Evolutionary conservation across 2,329 filamentous ascomycete genomes (phyloP).

Genomic region (Pseudogymnoascus sp.): DNA sequence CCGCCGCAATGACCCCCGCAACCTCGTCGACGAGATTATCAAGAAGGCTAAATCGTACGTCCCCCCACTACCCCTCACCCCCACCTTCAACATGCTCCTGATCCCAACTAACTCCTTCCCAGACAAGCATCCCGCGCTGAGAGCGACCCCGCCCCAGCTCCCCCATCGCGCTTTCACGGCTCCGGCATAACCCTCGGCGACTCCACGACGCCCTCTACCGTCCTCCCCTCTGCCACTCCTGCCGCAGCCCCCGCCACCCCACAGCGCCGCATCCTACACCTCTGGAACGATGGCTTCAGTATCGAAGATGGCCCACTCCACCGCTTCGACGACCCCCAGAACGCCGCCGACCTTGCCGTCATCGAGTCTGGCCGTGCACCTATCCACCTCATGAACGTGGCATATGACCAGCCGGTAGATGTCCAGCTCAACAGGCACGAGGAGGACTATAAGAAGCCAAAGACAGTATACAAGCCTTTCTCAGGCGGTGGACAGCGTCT

Average conservation of each 20-base stretch:
- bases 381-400: constrained; percentile 70
- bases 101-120: neutral
- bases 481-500: constrained; percentile 65
- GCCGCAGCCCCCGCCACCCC: constrained; percentile 38
- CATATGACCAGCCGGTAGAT: constrained; percentile 68
- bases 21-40: constrained; percentile 57
- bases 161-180: constrained; percentile 56
- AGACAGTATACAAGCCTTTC: constrained; percentile 72
- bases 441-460: constrained; percentile 66
- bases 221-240: constrained; percentile 44
- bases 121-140: constrained; percentile 58
- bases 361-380: constrained; percentile 73
- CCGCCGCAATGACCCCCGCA: constrained; percentile 44
- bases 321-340: constrained; percentile 72
- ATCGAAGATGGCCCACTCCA: constrained; percentile 74
- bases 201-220: constrained; percentile 65
- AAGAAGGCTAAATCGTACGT: constrained; percentile 56
- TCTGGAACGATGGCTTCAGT: constrained; percentile 81
- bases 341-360: constrained; percentile 65
- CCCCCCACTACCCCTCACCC: neutral
- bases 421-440: constrained; percentile 68
- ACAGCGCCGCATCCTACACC: constrained; percentile 64
- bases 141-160: constrained; percentile 43
- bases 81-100: neutral
- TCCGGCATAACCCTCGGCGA: constrained; percentile 71